These are phyloP conservation scores for Mayamaea pseudoterrestris DNA, from an alignment of 108 stramenopile genomes.

Conservation along the genomic window DNA sequence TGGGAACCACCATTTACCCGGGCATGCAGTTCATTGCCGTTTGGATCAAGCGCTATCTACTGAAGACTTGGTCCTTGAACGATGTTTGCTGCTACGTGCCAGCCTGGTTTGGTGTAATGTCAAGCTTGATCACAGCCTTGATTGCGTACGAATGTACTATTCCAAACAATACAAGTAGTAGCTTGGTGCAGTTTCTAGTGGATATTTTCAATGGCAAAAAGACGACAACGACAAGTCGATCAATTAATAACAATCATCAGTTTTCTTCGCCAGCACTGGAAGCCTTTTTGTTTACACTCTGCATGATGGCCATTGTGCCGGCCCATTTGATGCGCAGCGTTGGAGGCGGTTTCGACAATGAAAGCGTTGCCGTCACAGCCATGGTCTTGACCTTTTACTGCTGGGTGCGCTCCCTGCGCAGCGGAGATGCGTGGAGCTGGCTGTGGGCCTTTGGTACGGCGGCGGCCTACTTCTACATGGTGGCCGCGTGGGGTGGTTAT, in stretches of 20 bases:
- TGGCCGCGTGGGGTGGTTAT: conserved; percentile 99
- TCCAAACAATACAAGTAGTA: conserved; percentile 32
- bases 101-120: conserved; percentile 80
- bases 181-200: conserved; percentile 16
- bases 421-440: conserved; percentile 5
- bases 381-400: conserved; percentile 81
- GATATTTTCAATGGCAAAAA: conserved; percentile 7
- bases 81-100: conserved; percentile 90
- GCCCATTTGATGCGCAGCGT: conserved; percentile 77
- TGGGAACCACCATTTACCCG: conserved; percentile 98
- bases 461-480: conserved; percentile 89
- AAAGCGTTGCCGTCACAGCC: conserved; percentile 91
- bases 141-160: conserved; percentile 30
- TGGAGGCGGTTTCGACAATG: conserved; percentile 97
- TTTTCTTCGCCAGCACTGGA: conserved; percentile 7
- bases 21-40: conserved; percentile 95
- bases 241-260: background rate
- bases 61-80: conserved; percentile 71
- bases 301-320: conserved; percentile 77
- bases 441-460: conserved; percentile 36
- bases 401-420: conserved; percentile 64
- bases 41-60: conserved; percentile 53
- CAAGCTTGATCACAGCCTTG: conserved; percentile 53
- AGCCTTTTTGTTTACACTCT: conserved; percentile 43
- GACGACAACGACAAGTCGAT: background rate